These are phyloP conservation scores for Theobroma cacao DNA, from an alignment of 345 rosid genomes.

Conservation along the genomic window DNA sequence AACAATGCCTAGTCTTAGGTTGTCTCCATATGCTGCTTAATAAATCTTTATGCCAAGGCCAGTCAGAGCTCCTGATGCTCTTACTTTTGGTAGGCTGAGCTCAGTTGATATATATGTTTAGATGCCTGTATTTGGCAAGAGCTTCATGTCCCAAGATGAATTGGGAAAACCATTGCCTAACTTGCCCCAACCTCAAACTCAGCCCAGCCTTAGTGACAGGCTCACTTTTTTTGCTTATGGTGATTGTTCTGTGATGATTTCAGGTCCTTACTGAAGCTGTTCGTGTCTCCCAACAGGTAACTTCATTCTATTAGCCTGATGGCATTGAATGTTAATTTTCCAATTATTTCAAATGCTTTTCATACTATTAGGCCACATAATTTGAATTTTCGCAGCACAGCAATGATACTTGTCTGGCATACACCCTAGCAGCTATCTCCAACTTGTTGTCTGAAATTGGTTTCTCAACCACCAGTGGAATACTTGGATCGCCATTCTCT, in stretches of 20 bases:
- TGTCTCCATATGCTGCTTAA: background rate
- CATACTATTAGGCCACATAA: constrained; percentile 1
- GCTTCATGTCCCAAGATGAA: background rate
- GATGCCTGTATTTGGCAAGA: constrained; percentile 1
- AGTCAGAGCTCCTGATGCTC: background rate
- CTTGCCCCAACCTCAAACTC: background rate
- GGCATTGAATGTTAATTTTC: constrained; percentile 2
- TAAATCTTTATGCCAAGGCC: background rate
- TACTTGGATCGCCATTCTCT: constrained; percentile 80
- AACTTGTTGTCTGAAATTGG: constrained; percentile 85
- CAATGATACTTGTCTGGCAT: constrained; percentile 94
- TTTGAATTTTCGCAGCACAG: constrained; percentile 64
- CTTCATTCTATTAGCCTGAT: background rate
- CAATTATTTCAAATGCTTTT: background rate
- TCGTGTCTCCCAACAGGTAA: constrained; percentile 82
- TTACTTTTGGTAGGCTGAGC: background rate
- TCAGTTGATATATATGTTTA: background rate
- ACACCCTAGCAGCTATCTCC: constrained; percentile 87
- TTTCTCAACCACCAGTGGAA: constrained; percentile 59
- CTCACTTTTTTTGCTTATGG: constrained; percentile 8
- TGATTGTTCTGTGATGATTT: constrained; percentile 27
- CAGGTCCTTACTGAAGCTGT: constrained; percentile 97
- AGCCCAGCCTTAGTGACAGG: background rate
- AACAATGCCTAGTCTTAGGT: constrained; percentile 2
- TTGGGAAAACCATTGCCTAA: background rate